Evolutionary conservation across 495 filamentous ascomycete species (phyloP).

Genomic region (Penicillium flavigenum): DNA sequence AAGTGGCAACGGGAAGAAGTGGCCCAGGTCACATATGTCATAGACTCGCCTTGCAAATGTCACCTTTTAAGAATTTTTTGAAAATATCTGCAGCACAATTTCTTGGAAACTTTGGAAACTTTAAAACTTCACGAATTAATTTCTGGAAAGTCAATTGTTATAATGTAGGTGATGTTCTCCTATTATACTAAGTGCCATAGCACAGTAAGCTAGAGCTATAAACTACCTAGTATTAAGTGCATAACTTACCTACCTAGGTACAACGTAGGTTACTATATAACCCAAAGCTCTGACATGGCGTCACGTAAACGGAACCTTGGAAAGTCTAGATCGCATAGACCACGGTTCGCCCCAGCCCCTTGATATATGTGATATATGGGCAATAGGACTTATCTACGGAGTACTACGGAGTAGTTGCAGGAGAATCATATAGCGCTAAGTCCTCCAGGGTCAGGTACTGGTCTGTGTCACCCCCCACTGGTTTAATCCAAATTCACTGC

Average conservation of each 20-base stretch:
- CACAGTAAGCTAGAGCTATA: too few species aligned
- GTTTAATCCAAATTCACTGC: not conserved
- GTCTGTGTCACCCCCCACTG: constrained; percentile 25
- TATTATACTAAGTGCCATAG: too few species aligned
- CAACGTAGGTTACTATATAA: not conserved
- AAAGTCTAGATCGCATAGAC: constrained; percentile 6
- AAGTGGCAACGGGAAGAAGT: constrained; percentile 6
- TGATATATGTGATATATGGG: not conserved
- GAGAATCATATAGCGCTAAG: not conserved
- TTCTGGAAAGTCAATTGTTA: too few species aligned
- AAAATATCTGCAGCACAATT: not conserved
- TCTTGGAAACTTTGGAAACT: too few species aligned
- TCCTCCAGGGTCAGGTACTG: constrained; percentile 9
- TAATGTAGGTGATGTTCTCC: too few species aligned
- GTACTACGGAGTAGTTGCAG: too few species aligned
- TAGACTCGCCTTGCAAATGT: constrained; percentile 2
- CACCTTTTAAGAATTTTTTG: not conserved
- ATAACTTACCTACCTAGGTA: not conserved
- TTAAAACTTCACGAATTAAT: too few species aligned
- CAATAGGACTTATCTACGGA: too few species aligned
- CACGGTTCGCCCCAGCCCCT: not conserved
- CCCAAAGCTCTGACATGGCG: not conserved
- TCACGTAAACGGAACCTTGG: not conserved
- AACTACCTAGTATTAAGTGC: not conserved
- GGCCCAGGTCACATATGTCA: constrained; percentile 1